Evolutionary conservation across 176 grass and related monocot species (phyloP).

Genomic region (Areca catechu): DNA sequence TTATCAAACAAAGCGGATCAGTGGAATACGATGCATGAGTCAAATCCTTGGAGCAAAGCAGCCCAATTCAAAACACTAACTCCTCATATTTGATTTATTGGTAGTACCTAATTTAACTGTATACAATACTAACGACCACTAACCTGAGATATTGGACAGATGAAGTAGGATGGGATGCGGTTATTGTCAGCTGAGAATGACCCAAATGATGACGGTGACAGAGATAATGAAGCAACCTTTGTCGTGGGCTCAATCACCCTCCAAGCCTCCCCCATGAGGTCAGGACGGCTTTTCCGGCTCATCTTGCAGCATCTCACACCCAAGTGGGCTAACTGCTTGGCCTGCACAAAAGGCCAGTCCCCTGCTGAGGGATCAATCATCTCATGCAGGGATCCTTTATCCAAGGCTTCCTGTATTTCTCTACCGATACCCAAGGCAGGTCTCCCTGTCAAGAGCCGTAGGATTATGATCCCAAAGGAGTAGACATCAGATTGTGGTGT

Average conservation of each 20-base stretch:
- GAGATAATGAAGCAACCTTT: slow-evolving; percentile 19
- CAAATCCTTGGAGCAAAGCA: too few species aligned
- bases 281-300: slow-evolving; percentile 37
- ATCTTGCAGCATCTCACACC: slow-evolving; percentile 63
- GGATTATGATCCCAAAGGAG: slow-evolving; percentile 63
- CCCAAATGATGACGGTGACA: slow-evolving; percentile 2
- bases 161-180: slow-evolving; percentile 41
- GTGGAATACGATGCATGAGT: too few species aligned
- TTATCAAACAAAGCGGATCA: too few species aligned
- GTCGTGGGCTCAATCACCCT: slow-evolving; percentile 46
- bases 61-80: too few species aligned
- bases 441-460: slow-evolving; percentile 56
- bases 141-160: slow-evolving; percentile 83
- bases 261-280: slow-evolving; percentile 57
- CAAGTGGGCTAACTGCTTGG: slow-evolving; percentile 62
- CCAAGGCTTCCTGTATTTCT: slow-evolving; percentile 48
- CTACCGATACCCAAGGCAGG: slow-evolving; percentile 43
- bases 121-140: too few species aligned
- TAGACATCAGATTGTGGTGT: slow-evolving; percentile 64
- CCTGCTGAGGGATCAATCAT: slow-evolving; percentile 45
- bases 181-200: neutral
- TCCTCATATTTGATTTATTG: too few species aligned
- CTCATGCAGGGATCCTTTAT: slow-evolving; percentile 27
- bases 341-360: slow-evolving; percentile 62
- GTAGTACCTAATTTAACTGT: too few species aligned